These are phyloP conservation scores for Entophlyctis helioformis DNA, from an alignment of 192 early-diverging fungal genomes.

Conservation along the genomic window DNA sequence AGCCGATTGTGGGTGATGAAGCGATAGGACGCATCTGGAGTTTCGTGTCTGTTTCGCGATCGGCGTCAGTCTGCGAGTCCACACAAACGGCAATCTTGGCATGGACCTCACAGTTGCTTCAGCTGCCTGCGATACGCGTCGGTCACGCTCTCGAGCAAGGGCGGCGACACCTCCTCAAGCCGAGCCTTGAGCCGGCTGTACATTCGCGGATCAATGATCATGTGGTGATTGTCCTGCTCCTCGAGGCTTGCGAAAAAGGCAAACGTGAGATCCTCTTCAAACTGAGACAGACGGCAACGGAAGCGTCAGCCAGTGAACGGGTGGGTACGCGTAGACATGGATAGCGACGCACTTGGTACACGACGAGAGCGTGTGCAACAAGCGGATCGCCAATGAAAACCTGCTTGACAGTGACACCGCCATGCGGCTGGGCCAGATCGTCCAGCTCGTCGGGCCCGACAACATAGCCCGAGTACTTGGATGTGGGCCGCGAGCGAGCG, in stretches of 20 bases:
- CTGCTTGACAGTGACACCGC: no score
- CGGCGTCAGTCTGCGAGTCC: neutral
- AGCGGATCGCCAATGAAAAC: conserved; percentile 6
- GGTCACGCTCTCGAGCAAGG: neutral
- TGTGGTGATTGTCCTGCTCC: no score
- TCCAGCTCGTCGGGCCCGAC: conserved; percentile 10
- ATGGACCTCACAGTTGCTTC: neutral
- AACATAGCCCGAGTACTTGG: conserved; percentile 15
- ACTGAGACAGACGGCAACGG: conserved; percentile 1
- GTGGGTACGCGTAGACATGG: neutral
- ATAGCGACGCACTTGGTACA: conserved; percentile 21
- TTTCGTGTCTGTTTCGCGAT: conserved; percentile 8
- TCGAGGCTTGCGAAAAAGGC: conserved; percentile 7
- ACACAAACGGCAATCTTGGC: neutral
- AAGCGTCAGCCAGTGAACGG: neutral
- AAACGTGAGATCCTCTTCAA: conserved; percentile 15
- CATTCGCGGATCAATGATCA: neutral
- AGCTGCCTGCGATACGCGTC: neutral
- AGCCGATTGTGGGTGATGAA: conserved; percentile 18
- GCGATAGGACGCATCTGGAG: conserved; percentile 11
- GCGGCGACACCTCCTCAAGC: neutral
- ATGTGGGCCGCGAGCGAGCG: neutral
- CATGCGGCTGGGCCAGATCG: neutral
- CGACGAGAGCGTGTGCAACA: conserved; percentile 5
- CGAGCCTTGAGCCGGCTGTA: neutral